phyloP scores from a whole-genome alignment of 2,329 filamentous ascomycete genomes.

The Colletotrichum truncatum region DNA sequence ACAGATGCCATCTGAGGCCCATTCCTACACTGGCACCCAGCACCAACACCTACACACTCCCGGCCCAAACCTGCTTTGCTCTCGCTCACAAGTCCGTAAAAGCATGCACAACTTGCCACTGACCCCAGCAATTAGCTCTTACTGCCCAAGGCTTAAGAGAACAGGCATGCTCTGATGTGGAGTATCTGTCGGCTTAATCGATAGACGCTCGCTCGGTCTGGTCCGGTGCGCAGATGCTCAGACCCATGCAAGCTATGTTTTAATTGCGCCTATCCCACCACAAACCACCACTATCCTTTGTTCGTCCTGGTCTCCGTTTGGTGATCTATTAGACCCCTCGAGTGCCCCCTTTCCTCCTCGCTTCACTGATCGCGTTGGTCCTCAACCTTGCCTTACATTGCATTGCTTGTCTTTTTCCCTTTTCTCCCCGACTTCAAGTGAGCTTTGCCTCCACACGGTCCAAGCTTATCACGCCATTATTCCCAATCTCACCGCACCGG shows the following conservation, averaged over 20 bases:
- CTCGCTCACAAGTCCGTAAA: constrained; percentile 6
- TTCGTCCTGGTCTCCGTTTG: constrained; percentile 19
- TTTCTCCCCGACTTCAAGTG: not conserved
- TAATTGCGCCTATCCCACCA: constrained; percentile 28
- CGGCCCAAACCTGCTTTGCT: constrained; percentile 1
- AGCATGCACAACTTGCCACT: constrained; percentile 25
- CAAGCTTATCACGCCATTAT: constrained; percentile 8
- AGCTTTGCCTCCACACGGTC: not conserved
- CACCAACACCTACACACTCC: not conserved
- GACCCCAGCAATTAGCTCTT: constrained; percentile 26
- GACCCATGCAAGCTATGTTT: constrained; percentile 23
- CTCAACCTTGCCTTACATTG: not conserved
- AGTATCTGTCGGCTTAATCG: constrained; percentile 10
- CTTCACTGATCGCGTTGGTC: not conserved
- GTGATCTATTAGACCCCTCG: constrained; percentile 23
- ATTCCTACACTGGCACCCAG: constrained; percentile 7
- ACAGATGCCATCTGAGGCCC: constrained; percentile 30
- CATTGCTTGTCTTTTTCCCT: not conserved
- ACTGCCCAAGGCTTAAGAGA: not conserved
- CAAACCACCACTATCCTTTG: not conserved
- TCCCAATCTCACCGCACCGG: not conserved
- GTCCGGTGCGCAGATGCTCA: constrained; percentile 26
- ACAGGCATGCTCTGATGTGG: constrained; percentile 24
- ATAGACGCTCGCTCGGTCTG: constrained; percentile 29
- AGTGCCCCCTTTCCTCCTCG: constrained; percentile 9